phyloP scores from a whole-genome alignment of 1,139 yeast genomes.

The Yamadazyma kanchanaburiensis region DNA sequence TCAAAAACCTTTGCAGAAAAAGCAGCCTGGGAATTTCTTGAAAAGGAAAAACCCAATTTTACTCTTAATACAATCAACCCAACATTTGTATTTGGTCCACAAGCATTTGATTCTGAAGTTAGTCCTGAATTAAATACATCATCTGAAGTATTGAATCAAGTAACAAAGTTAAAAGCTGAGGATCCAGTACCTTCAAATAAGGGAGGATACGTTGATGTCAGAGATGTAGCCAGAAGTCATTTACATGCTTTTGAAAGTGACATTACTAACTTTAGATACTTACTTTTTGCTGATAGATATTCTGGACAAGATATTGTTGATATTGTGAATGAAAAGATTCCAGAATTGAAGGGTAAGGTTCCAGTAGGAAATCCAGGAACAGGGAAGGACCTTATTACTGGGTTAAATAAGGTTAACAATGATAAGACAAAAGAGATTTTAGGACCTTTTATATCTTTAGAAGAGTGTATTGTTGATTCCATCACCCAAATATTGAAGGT shows the following conservation, averaged over 20 bases:
- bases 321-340: slow-evolving; percentile 21
- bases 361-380: slow-evolving; percentile 40
- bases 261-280: slow-evolving; percentile 29
- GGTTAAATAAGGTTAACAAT: slow-evolving; percentile 27
- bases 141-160: slow-evolving; percentile 29
- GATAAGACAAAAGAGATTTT: slow-evolving; percentile 29
- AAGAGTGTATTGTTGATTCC: slow-evolving; percentile 39
- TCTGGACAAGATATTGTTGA: slow-evolving; percentile 35
- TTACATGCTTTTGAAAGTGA: slow-evolving; percentile 34
- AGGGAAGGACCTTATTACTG: slow-evolving; percentile 20
- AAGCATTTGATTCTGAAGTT: slow-evolving; percentile 26
- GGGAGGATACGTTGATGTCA: slow-evolving; percentile 41
- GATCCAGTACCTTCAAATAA: slow-evolving; percentile 11
- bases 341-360: slow-evolving; percentile 33
- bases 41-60: slow-evolving; percentile 22
- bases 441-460: slow-evolving; percentile 35
- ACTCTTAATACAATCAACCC: slow-evolving; percentile 26
- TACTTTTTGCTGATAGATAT: slow-evolving; percentile 31
- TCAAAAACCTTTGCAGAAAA: slow-evolving; percentile 31
- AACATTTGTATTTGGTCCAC: slow-evolving; percentile 36
- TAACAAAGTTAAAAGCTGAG: slow-evolving; percentile 14
- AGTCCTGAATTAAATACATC: slow-evolving; percentile 38
- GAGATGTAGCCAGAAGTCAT: slow-evolving; percentile 54
- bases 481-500: too few species aligned
- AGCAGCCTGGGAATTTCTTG: slow-evolving; percentile 52